phyloP scores from a whole-genome alignment of 306 rosid genomes.

The Prosopis cineraria region DNA sequence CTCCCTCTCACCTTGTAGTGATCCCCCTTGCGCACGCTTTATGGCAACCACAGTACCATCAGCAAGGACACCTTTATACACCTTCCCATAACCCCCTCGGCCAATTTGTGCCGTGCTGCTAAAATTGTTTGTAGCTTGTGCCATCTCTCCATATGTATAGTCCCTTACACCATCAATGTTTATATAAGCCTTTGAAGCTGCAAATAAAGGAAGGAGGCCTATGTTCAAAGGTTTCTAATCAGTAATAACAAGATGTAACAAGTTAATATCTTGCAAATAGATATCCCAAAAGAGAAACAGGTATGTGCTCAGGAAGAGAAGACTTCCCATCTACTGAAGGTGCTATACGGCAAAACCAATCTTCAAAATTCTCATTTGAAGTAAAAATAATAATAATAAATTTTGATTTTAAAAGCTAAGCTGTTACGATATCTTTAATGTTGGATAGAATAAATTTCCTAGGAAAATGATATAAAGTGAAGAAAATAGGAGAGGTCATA shows the following conservation, averaged over 20 bases:
- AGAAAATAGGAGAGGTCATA: neutral
- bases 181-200: conserved; percentile 59
- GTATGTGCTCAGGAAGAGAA: neutral
- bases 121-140: conserved; percentile 62
- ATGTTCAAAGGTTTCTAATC: conserved; percentile 11
- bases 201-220: conserved; percentile 22
- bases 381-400: neutral
- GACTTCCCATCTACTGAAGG: neutral
- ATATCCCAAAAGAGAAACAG: neutral
- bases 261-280: neutral
- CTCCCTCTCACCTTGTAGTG: conserved; percentile 84
- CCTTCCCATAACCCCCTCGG: conserved; percentile 85
- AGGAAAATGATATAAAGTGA: neutral
- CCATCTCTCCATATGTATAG: conserved; percentile 61
- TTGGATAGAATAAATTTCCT: neutral
- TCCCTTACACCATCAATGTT: conserved; percentile 64
- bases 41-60: conserved; percentile 75
- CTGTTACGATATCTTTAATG: neutral
- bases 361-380: neutral
- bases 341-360: neutral
- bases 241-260: neutral
- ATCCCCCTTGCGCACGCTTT: conserved; percentile 81
- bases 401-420: neutral
- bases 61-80: conserved; percentile 64
- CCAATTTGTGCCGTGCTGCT: conserved; percentile 60